Conservation (phyloP, 768 basidiomycete genomes). For the Dentipellis fragilis region DNA sequence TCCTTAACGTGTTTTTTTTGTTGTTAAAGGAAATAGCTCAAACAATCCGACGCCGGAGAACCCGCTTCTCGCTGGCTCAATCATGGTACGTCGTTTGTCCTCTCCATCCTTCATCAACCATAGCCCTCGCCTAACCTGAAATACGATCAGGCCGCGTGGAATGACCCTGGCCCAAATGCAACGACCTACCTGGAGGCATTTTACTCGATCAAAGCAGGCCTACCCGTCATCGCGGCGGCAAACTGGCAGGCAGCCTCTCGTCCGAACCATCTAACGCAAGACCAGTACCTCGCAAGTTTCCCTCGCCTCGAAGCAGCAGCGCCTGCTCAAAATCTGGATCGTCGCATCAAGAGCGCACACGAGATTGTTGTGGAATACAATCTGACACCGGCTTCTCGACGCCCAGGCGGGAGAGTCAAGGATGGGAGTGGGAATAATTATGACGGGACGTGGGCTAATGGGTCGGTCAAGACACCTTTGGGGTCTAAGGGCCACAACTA, state of each 20-base stretch:
- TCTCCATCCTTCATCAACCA: not conserved
- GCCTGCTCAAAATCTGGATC: not conserved
- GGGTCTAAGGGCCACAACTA: constrained; percentile 18
- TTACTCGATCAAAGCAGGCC: constrained; percentile 17
- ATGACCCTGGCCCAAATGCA: constrained; percentile 20
- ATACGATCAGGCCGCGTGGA: constrained; percentile 15
- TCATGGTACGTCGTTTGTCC: constrained; percentile 12
- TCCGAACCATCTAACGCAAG: constrained; percentile 17
- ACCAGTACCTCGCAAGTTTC: constrained; percentile 1
- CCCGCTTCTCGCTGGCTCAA: constrained; percentile 16
- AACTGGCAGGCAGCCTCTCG: constrained; percentile 17
- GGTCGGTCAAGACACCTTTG: constrained; percentile 14
- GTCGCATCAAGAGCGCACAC: not conserved
- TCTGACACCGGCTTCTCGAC: not conserved
- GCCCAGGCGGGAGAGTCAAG: not conserved
- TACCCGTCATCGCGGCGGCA: constrained; percentile 17
- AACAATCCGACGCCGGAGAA: constrained; percentile 16
- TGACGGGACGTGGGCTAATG: constrained; percentile 2
- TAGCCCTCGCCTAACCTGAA: not conserved
- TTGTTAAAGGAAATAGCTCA: constrained; percentile 14
- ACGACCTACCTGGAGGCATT: constrained; percentile 18
- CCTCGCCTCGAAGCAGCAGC: not conserved
- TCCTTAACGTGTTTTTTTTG: not conserved
- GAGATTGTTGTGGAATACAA: not conserved
- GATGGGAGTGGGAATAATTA: not conserved